These are phyloP conservation scores for Angomonas ambiguus DNA, from an alignment of 208 protist species.

Conservation along the genomic window DNA sequence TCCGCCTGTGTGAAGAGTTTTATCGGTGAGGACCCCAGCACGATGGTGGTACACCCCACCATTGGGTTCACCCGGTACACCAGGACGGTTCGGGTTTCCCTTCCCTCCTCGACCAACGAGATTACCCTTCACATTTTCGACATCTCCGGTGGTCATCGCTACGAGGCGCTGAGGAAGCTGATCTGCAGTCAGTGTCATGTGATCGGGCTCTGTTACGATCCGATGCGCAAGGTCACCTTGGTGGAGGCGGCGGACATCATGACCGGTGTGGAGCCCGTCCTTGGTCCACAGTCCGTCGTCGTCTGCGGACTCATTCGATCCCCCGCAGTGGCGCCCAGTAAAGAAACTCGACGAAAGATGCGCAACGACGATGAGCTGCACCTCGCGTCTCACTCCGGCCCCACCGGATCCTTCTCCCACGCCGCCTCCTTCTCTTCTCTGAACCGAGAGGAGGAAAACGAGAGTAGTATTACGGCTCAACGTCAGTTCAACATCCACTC, in stretches of 20 bases:
- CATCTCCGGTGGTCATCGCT: conserved; percentile 56
- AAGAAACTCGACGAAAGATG: not conserved
- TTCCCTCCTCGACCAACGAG: conserved; percentile 38
- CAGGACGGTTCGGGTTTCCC: conserved; percentile 33
- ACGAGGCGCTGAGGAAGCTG: conserved; percentile 67
- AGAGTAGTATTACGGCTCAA: not conserved
- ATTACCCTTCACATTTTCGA: conserved; percentile 70
- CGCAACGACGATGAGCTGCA: conserved; percentile 3
- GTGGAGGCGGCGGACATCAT: conserved; percentile 82
- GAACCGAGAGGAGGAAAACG: not conserved
- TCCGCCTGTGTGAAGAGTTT: conserved; percentile 47
- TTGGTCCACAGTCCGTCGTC: conserved; percentile 77
- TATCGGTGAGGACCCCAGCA: conserved; percentile 17
- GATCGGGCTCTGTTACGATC: conserved; percentile 78
- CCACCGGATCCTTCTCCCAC: not conserved
- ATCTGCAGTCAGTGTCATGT: conserved; percentile 71
- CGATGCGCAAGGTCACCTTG: conserved; percentile 57
- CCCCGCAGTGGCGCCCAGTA: not conserved
- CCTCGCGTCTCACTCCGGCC: not conserved
- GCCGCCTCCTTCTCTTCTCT: not conserved
- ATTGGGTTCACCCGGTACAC: conserved; percentile 51
- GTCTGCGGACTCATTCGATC: conserved; percentile 54
- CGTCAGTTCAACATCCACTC: not conserved
- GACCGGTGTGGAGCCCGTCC: conserved; percentile 52
- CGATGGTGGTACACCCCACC: conserved; percentile 36